Conservation (phyloP, 768 basidiomycete genomes). For the Pleurotus giganteus region DNA sequence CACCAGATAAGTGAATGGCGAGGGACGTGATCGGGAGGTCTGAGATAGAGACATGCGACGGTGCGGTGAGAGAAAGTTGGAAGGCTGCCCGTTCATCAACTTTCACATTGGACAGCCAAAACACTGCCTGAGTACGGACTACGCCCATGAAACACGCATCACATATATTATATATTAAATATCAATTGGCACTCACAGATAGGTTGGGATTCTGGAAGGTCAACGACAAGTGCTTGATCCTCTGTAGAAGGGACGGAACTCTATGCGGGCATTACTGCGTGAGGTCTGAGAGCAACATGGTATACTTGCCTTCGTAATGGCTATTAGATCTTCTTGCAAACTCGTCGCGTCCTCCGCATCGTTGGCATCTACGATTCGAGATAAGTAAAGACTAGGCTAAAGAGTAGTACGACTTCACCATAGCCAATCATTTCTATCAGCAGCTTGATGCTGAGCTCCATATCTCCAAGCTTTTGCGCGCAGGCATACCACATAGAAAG, state of each 20-base stretch:
- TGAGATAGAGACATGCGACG: constrained; percentile 44
- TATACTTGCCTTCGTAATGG: constrained; percentile 60
- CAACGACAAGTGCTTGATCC: constrained; percentile 57
- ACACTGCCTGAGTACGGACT: constrained; percentile 70
- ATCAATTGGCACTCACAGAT: constrained; percentile 45
- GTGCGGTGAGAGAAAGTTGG: constrained; percentile 67
- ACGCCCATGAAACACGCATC: too few relatives aligned
- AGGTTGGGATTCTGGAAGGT: constrained; percentile 60
- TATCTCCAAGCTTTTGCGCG: constrained; percentile 73
- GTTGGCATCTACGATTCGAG: constrained; percentile 25
- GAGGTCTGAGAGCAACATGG: background rate
- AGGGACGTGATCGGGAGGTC: constrained; percentile 62
- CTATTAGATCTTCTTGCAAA: constrained; percentile 70
- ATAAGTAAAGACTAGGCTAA: background rate
- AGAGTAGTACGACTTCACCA: constrained; percentile 40
- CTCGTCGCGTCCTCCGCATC: constrained; percentile 46
- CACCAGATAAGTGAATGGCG: constrained; percentile 53
- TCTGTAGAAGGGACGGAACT: constrained; percentile 64
- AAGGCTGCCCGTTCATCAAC: constrained; percentile 67
- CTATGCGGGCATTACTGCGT: constrained; percentile 31
- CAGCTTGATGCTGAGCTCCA: constrained; percentile 73
- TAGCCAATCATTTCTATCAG: constrained; percentile 81
- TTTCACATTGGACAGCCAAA: constrained; percentile 65
- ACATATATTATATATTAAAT: constrained; percentile 11
- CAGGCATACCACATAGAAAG: constrained; percentile 81